A percentile compares a stretch with the other conserved stretches of the same genome.
These are phyloP conservation scores for Chytriomyces confervae DNA, from an alignment of 192 early-diverging fungal genomes.

Conservation along the genomic window DNA sequence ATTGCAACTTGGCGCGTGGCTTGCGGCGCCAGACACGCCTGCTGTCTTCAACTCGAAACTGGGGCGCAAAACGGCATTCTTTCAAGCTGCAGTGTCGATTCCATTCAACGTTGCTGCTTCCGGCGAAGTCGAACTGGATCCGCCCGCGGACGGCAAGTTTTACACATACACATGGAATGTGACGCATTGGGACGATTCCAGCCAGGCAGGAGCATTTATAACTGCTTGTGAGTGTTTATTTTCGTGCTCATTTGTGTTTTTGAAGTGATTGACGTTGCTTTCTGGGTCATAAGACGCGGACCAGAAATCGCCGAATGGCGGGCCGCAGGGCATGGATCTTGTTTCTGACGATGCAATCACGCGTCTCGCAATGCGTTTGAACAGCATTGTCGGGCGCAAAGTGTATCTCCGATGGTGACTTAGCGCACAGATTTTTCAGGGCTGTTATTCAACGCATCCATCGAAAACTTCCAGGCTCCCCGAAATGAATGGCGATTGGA, in stretches of 20 bases:
- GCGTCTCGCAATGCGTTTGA: slow-evolving; percentile 10
- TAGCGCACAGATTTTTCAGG: background rate
- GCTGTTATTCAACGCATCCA: too few relatives aligned
- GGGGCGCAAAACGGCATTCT: background rate
- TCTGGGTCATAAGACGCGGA: background rate
- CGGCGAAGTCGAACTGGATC: slow-evolving; percentile 3
- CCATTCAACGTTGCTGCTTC: slow-evolving; percentile 2
- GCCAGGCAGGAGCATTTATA: slow-evolving; percentile 11
- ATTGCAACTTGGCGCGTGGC: slow-evolving; percentile 7
- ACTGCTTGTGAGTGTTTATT: slow-evolving; percentile 4
- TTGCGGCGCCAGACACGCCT: background rate
- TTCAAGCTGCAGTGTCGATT: background rate
- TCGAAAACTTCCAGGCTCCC: background rate
- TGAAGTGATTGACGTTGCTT: background rate
- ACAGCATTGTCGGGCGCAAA: background rate
- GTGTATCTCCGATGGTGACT: slow-evolving; percentile 4
- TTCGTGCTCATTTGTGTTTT: background rate
- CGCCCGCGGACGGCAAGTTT: background rate
- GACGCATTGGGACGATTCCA: slow-evolving; percentile 10
- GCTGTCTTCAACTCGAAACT: slow-evolving; percentile 5
- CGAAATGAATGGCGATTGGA: slow-evolving; percentile 37
- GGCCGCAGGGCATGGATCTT: slow-evolving; percentile 7
- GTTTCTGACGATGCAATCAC: slow-evolving; percentile 20
- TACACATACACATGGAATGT: slow-evolving; percentile 11
- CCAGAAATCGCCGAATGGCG: background rate